A percentile compares a stretch with the other conserved stretches of the same genome.
These are phyloP conservation scores for Ramularia collo-cygni DNA, from an alignment of 2,329 filamentous ascomycete species.

Conservation along the genomic window DNA sequence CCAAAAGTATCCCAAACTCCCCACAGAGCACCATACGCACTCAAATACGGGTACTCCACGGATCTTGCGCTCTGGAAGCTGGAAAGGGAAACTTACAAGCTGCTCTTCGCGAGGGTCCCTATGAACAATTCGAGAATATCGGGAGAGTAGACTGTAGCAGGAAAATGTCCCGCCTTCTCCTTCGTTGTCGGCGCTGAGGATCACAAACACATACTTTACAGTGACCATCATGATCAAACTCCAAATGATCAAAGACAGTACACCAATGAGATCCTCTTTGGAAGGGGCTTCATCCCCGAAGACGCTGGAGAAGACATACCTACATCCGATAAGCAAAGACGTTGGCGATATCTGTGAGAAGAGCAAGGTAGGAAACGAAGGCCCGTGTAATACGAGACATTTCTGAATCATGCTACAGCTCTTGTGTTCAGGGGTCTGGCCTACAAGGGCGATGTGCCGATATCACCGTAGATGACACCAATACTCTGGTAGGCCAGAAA, in stretches of 20 bases:
- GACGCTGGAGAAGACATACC: conserved; percentile 65
- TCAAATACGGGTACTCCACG: too few species aligned
- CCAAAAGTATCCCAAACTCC: too few species aligned
- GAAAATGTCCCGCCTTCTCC: conserved; percentile 66
- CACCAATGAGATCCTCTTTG: conserved; percentile 55
- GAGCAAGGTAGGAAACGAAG: too few species aligned
- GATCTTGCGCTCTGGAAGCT: too few species aligned
- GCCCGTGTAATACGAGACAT: too few species aligned
- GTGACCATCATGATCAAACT: conserved; percentile 62
- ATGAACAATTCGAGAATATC: conserved; percentile 55
- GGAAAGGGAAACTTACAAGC: too few species aligned
- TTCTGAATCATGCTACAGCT: too few species aligned
- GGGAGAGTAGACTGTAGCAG: conserved; percentile 57
- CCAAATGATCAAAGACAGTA: conserved; percentile 63
- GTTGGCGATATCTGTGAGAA: too few species aligned
- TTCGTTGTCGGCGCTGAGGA: conserved; percentile 61
- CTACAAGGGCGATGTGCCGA: conserved; percentile 58
- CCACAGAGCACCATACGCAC: too few species aligned
- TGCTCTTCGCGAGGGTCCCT: conserved; percentile 51
- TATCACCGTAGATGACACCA: conserved; percentile 64
- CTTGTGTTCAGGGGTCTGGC: too few species aligned
- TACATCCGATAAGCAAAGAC: too few species aligned
- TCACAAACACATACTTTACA: conserved; percentile 42
- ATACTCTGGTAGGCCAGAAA: conserved; percentile 58
- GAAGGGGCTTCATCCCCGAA: conserved; percentile 47